Conservation (phyloP, 176 grass and related monocot genomes). For the Cymbopogon citratus region DNA sequence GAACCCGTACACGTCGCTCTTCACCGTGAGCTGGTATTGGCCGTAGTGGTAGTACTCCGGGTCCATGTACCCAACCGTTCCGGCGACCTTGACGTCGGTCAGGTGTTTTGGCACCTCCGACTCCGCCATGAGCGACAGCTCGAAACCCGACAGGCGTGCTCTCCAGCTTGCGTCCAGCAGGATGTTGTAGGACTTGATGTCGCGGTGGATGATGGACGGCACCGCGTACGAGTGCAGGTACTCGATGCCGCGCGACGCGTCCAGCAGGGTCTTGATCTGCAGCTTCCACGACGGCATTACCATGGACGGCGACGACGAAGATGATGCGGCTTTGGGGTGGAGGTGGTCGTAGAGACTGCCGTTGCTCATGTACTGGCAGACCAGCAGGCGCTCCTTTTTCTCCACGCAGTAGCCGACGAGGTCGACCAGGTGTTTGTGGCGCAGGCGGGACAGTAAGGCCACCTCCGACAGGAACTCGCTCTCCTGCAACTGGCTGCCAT, state of each 20-base stretch:
- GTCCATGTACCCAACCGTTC: constrained; percentile 94
- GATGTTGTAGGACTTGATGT: constrained; percentile 94
- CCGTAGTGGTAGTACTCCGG: constrained; percentile 66
- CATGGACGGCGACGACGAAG: too few species aligned
- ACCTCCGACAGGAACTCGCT: too few species aligned
- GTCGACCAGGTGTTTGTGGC: too few species aligned
- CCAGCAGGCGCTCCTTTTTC: too few species aligned
- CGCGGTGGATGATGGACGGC: constrained; percentile 45
- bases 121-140: background rate
- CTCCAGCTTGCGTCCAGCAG: constrained; percentile 63
- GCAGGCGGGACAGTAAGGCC: too few species aligned
- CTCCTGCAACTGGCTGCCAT: too few species aligned
- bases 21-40: constrained; percentile 16
- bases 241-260: constrained; percentile 76
- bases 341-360: too few species aligned
- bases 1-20: constrained; percentile 79
- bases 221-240: constrained; percentile 77
- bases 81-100: background rate
- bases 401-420: too few species aligned
- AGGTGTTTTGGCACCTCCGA: too few species aligned
- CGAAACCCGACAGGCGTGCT: constrained; percentile 68
- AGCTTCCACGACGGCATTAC: background rate
- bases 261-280: constrained; percentile 64
- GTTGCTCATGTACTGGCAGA: too few species aligned
- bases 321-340: too few species aligned